Percentiles rank a stretch among this genome's conserved stretches.
These are phyloP conservation scores for Ascochyta lentis DNA, from an alignment of 2,329 filamentous ascomycete species.

Conservation along the genomic window DNA sequence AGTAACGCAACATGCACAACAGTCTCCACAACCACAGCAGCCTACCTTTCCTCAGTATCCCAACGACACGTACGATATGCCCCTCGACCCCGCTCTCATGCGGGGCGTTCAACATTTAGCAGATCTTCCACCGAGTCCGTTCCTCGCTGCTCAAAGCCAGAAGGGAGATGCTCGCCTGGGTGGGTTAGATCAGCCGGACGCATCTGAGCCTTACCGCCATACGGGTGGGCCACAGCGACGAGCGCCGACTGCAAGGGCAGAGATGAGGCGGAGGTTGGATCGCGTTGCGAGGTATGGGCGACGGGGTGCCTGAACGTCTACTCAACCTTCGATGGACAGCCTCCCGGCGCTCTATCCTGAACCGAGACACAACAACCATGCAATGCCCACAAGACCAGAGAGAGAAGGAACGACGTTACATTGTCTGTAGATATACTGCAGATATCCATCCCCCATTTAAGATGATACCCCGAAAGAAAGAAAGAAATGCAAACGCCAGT, in stretches of 20 bases:
- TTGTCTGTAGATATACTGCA: no score
- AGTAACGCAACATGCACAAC: conserved; percentile 31
- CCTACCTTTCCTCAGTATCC: conserved; percentile 36
- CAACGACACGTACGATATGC: conserved; percentile 59
- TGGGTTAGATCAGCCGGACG: not conserved
- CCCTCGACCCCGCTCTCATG: conserved; percentile 69
- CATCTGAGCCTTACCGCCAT: not conserved
- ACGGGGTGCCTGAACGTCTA: not conserved
- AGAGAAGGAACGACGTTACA: no score
- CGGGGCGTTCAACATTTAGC: conserved; percentile 42
- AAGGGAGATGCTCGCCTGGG: not conserved
- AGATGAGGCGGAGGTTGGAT: conserved; percentile 33
- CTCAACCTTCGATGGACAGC: no score
- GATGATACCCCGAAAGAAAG: not conserved
- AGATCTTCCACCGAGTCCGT: conserved; percentile 45
- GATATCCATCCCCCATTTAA: no score
- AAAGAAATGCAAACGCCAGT: no score
- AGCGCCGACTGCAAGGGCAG: conserved; percentile 30
- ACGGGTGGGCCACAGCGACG: conserved; percentile 14
- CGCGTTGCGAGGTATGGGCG: conserved; percentile 21
- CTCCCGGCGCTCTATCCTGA: no score
- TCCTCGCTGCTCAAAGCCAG: conserved; percentile 26
- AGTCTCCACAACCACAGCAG: conserved; percentile 34
- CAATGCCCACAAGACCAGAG: no score
- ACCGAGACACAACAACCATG: no score